These are phyloP conservation scores for Xylaria sp. DNA, from an alignment of 2,329 filamentous ascomycete genomes.

Conservation along the genomic window DNA sequence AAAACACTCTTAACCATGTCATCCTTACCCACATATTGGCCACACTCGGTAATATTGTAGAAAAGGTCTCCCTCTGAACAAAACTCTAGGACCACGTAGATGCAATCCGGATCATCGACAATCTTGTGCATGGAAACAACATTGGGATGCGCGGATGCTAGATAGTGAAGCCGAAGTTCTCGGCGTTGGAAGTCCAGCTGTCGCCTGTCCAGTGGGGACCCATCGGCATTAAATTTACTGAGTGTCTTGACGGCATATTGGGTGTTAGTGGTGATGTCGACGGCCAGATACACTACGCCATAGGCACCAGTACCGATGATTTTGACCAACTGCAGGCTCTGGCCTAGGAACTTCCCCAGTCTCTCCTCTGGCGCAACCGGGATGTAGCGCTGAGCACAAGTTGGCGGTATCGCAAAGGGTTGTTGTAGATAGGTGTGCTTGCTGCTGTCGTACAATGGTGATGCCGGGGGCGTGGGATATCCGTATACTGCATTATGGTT, in stretches of 20 bases:
- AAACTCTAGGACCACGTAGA: conserved; percentile 95
- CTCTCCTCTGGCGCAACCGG: conserved; percentile 82
- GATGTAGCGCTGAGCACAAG: conserved; percentile 60
- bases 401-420: conserved; percentile 52
- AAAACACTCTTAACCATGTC: conserved; percentile 86
- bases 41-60: conserved; percentile 94
- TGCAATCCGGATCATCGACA: conserved; percentile 90
- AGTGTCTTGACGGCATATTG: conserved; percentile 97
- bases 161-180: conserved; percentile 91
- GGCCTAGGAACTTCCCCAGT: conserved; percentile 84
- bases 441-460: conserved; percentile 63
- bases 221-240: conserved; percentile 84
- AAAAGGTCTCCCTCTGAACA: conserved; percentile 98
- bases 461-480: conserved; percentile 69
- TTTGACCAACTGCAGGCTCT: conserved; percentile 82
- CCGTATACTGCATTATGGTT: conserved; percentile 68
- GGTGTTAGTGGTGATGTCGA: conserved; percentile 82
- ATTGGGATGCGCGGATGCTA: conserved; percentile 88
- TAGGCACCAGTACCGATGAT: conserved; percentile 95
- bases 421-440: conserved; percentile 58
- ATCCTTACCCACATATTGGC: conserved; percentile 94
- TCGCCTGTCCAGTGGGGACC: conserved; percentile 78
- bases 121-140: conserved; percentile 95
- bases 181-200: conserved; percentile 91
- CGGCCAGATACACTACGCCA: conserved; percentile 91